phyloP scores from a whole-genome alignment of 129 eudicot species.

The Pulicaria dysenterica region DNA sequence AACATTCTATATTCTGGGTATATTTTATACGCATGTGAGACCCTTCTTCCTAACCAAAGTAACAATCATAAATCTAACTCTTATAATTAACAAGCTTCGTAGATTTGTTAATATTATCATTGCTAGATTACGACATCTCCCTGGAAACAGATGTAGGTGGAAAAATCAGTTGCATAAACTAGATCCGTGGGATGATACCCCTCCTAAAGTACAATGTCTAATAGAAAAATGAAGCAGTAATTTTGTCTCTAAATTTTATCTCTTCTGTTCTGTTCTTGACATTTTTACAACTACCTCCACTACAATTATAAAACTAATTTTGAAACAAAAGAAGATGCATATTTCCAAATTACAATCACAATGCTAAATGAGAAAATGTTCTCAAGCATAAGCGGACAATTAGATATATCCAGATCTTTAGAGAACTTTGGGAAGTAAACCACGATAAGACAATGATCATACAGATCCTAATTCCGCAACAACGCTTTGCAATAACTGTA shows the following conservation, averaged over 20 bases:
- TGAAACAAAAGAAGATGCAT: background rate
- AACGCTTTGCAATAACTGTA: background rate
- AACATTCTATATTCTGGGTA: too few species aligned
- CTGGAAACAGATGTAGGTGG: background rate
- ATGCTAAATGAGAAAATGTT: constrained; percentile 13
- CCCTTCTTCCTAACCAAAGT: constrained; percentile 2
- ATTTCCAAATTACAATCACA: constrained; percentile 3
- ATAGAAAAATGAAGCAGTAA: too few species aligned
- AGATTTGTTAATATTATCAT: too few species aligned
- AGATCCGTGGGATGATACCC: too few species aligned
- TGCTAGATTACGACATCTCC: too few species aligned
- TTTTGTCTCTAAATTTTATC: too few species aligned
- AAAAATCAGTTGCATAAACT: too few species aligned
- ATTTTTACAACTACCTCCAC: constrained; percentile 9
- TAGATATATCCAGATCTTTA: background rate
- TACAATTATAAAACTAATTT: background rate
- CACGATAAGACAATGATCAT: background rate
- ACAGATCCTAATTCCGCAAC: constrained; percentile 18
- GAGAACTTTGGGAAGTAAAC: too few species aligned
- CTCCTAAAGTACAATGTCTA: too few species aligned
- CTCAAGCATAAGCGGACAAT: background rate
- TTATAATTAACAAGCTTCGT: background rate
- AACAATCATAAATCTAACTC: background rate
- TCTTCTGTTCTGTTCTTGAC: background rate
- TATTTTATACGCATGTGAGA: background rate